Conservation (phyloP, 1,284 basidiomycete genomes). For the Ceratobasidium sp. region DNA sequence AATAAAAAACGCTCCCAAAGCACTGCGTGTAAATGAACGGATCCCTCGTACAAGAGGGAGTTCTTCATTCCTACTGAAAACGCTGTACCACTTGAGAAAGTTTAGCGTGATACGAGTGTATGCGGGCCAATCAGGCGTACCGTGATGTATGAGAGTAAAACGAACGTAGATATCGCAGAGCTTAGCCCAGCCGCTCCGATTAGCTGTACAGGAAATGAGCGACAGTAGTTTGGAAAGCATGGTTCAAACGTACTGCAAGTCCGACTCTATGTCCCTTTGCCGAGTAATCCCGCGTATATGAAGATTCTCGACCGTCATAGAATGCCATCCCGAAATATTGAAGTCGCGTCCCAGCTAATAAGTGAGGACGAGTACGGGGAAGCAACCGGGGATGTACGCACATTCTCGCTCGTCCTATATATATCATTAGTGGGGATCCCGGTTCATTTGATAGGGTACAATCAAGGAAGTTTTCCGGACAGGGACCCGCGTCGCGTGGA, state of each 20-base stretch:
- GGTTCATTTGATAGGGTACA: constrained; percentile 2
- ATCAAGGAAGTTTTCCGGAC: constrained; percentile 7
- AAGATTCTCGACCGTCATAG: background rate
- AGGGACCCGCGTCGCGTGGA: background rate
- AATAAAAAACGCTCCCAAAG: constrained; percentile 3
- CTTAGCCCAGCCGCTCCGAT: background rate
- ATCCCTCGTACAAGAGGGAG: constrained; percentile 12
- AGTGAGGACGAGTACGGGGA: background rate
- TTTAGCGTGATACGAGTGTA: background rate
- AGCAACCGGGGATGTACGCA: background rate
- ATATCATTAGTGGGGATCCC: background rate
- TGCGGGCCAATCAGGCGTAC: background rate
- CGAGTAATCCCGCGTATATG: constrained; percentile 11
- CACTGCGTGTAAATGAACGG: constrained; percentile 10
- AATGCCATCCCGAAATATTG: background rate
- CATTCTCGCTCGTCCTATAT: background rate
- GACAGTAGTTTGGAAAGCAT: background rate
- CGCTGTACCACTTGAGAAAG: background rate
- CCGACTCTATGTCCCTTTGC: constrained; percentile 1
- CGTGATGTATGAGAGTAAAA: constrained; percentile 14
- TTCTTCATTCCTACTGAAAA: background rate
- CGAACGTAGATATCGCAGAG: constrained; percentile 20
- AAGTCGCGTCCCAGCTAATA: background rate
- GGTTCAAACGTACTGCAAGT: background rate
- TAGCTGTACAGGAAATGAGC: background rate